Evolutionary conservation across 768 basidiomycete species (phyloP).

Genomic region (Phaffia australis): DNA sequence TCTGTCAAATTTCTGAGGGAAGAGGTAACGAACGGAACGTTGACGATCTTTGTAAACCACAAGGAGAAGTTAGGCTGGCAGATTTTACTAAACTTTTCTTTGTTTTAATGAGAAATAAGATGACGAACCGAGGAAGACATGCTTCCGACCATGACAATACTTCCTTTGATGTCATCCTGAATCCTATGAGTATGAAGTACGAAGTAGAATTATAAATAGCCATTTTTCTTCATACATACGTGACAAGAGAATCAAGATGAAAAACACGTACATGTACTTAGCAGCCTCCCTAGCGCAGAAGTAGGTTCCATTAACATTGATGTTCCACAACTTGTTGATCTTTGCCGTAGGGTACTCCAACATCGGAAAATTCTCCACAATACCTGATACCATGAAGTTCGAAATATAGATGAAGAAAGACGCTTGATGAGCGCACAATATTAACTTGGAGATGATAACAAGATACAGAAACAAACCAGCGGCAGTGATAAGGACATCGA

Average conservation of each 20-base stretch:
- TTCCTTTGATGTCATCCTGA: conserved; percentile 55
- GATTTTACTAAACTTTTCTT: not conserved
- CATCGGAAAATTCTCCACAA: conserved; percentile 78
- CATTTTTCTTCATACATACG: too few species aligned
- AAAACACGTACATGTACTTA: conserved; percentile 52
- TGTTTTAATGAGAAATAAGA: conserved; percentile 5
- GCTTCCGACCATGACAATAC: conserved; percentile 70
- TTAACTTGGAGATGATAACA: not conserved
- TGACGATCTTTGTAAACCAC: conserved; percentile 54
- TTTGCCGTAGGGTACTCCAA: conserved; percentile 52
- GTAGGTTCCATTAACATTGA: conserved; percentile 89
- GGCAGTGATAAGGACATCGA: conserved; percentile 79
- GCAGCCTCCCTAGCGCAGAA: conserved; percentile 96
- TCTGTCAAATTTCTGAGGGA: not conserved
- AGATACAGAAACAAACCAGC: conserved; percentile 45
- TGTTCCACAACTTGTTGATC: conserved; percentile 56
- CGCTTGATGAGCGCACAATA: conserved; percentile 28
- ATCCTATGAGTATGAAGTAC: conserved; percentile 37
- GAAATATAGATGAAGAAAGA: conserved; percentile 28
- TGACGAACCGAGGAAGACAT: conserved; percentile 75
- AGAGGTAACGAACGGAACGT: conserved; percentile 48
- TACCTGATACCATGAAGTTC: conserved; percentile 44
- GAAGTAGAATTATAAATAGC: too few species aligned
- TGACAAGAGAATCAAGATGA: too few species aligned
- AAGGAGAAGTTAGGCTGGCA: not conserved